Base-by-base conservation (phyloP, 2,329 filamentous ascomycete genomes). In the Magnaporthales sp. region DNA sequence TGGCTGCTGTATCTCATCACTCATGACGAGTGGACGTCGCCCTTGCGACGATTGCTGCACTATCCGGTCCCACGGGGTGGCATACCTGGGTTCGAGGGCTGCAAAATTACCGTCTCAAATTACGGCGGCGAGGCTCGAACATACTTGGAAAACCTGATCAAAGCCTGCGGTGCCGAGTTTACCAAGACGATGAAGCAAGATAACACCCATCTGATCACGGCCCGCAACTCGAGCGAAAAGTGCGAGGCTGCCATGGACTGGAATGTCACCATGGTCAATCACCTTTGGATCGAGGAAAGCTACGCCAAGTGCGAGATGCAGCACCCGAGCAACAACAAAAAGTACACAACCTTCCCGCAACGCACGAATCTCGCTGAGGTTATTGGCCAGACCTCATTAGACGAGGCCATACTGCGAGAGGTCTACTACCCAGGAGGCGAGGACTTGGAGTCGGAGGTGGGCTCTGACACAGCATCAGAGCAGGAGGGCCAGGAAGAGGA, bases 261-360 rank as follows among this genome's bases (percentile, higher is more conserved):
- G 95, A 90, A 90, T 66, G 89, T 98, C 66, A 81, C 92, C 67
- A 90, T 97, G 72, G 82, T 97, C 72, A 99, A 98, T 75, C 95
- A 99, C 75, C 83, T 99, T 0, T 99, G 95, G 95, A 84, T 99
- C 62, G 95, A 99, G 77, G 95, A 99, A 74, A 96, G 93, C 77
- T 99, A 98, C 74, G 92, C 94, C 1, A 92, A 91, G 75, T 97
- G 93, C 80, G 85, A 91, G 73, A 80, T 90, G 67, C 90, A 92
- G 74, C 86, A 86, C 0, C 79, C 93, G 26, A 90, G 90, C 4
- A 86, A 91, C 65, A 86, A 91, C 66, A 81, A 85, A 9, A 89
- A 90, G 69, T 99, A 96, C 75, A 92, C 86, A 0, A 89, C 93
- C 74, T 99, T 98, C 71, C 95, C 95, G 19, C 84, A 85, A 11